Evolutionary conservation across 192 early-diverging fungal genomes (phyloP), one percentile per base, ranked within the genome.

Genomic region (Rhizophagus clarus): DNA sequence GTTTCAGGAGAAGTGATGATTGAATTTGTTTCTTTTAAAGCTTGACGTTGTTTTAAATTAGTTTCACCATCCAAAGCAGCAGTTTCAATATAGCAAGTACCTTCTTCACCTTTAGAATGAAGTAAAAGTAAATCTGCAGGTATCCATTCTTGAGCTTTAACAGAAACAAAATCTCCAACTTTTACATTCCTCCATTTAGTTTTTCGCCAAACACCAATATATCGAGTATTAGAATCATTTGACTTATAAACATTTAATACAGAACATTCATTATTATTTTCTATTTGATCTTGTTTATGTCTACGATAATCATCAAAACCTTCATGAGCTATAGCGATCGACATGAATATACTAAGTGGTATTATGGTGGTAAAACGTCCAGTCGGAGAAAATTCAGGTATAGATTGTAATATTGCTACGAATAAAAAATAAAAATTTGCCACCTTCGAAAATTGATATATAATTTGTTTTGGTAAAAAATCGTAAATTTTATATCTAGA

Each of bases 11-110:
- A 79, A 15, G 40, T 47, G 67, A 90, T 81, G 40, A 75, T 76
- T 45, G 87, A 86, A 20, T 90, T 89, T 28, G 90, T 94, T 14
- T 78, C 86, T 56, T 87, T 88, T 68, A 94, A 83, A 15, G 92
- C 91, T 79, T 94, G 92, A 76, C 90, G 85, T 81, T 94, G 93
- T 87, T 96, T 97, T 45, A 97, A 86, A 87, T 95, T 96, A 20
- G 95, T 95, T 78, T 97, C 96, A 49, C 96, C 96, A 81, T 97
- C 96, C 72, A 97, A 85, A 17, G 93, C 91, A 0, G 95, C 91
- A 0, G 96, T 97, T 82, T 97, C 95, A 42, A 97, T 91, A 88
- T 91, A 96, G 74, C 94, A 96, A 34, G 88, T 88, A 37, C 93
- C 94, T 68, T 96, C 90, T 45, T 88, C 88, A 11, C 91, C 90